Evolutionary conservation across 805 yeast species (phyloP).

Genomic region (Blastobotrys mokoenaii): DNA sequence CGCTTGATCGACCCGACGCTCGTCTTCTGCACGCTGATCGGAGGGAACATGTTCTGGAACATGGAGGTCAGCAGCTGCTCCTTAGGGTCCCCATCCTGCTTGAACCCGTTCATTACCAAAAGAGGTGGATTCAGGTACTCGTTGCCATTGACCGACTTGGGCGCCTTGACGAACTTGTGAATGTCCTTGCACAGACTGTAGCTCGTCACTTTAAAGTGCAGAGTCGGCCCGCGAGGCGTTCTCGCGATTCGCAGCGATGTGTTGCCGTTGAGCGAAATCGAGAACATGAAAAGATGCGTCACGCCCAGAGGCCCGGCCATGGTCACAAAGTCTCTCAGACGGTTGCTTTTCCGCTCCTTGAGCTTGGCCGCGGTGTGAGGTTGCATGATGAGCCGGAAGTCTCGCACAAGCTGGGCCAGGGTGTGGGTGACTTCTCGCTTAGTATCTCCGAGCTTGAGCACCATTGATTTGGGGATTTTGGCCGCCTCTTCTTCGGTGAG

Average conservation of each 20-base stretch:
- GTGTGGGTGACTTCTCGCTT: slow-evolving; percentile 61
- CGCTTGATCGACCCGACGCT: slow-evolving; percentile 68
- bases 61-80: slow-evolving; percentile 81
- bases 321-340: slow-evolving; percentile 87
- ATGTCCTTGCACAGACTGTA: slow-evolving; percentile 83
- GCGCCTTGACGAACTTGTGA: slow-evolving; percentile 55
- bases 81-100: slow-evolving; percentile 41
- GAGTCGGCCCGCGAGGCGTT: slow-evolving; percentile 91
- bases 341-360: slow-evolving; percentile 79
- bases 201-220: slow-evolving; percentile 67
- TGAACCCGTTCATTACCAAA: slow-evolving; percentile 87
- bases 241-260: slow-evolving; percentile 77
- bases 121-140: slow-evolving; percentile 77
- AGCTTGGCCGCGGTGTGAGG: slow-evolving; percentile 92
- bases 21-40: slow-evolving; percentile 79
- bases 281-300: slow-evolving; percentile 77
- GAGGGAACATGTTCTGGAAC: slow-evolving; percentile 94
- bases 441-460: slow-evolving; percentile 72
- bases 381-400: slow-evolving; percentile 84
- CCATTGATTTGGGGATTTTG: slow-evolving; percentile 89
- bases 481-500: slow-evolving; percentile 56
- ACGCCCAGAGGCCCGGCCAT: slow-evolving; percentile 98
- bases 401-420: slow-evolving; percentile 74
- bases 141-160: slow-evolving; percentile 59
- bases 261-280: slow-evolving; percentile 71